Percentiles rank a stretch among this genome's conserved stretches.
Conservation (phyloP, 495 filamentous ascomycete species). For the Aspergillus homomorphus region DNA sequence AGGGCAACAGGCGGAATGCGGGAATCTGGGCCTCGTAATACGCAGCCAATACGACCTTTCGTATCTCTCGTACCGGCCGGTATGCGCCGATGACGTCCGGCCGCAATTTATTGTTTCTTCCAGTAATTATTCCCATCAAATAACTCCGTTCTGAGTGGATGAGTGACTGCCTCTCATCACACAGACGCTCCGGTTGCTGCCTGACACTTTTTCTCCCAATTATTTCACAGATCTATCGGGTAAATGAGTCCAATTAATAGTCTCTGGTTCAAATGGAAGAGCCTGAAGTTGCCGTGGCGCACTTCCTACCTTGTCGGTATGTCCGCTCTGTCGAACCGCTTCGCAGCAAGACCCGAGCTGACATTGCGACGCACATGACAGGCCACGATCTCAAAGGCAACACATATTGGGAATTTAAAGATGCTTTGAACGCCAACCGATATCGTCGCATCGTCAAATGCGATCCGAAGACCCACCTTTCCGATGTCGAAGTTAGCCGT, state of each 20-base stretch:
- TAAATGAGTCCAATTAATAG: conserved; percentile 44
- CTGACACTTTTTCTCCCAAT: neutral
- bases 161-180: conserved; percentile 1
- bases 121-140: conserved; percentile 10
- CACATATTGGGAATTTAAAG: conserved; percentile 91
- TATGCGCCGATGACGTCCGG: conserved; percentile 30
- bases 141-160: conserved; percentile 10
- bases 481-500: conserved; percentile 64
- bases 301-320: conserved; percentile 74
- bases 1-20: conserved; percentile 28
- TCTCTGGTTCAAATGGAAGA: conserved; percentile 84
- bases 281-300: conserved; percentile 81
- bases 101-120: conserved; percentile 12
- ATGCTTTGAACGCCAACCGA: conserved; percentile 54
- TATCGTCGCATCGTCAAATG: conserved; percentile 67
- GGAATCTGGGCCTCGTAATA: conserved; percentile 1
- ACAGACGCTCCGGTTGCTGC: neutral
- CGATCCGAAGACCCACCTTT: conserved; percentile 56
- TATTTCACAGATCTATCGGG: conserved; percentile 1
- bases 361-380: conserved; percentile 27
- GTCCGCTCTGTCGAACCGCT: conserved; percentile 21
- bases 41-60: neutral
- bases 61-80: neutral
- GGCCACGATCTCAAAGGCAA: conserved; percentile 85
- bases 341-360: conserved; percentile 17